These are phyloP conservation scores for Diaporthe caulivora DNA, from an alignment of 2,329 filamentous ascomycete genomes.

Conservation along the genomic window DNA sequence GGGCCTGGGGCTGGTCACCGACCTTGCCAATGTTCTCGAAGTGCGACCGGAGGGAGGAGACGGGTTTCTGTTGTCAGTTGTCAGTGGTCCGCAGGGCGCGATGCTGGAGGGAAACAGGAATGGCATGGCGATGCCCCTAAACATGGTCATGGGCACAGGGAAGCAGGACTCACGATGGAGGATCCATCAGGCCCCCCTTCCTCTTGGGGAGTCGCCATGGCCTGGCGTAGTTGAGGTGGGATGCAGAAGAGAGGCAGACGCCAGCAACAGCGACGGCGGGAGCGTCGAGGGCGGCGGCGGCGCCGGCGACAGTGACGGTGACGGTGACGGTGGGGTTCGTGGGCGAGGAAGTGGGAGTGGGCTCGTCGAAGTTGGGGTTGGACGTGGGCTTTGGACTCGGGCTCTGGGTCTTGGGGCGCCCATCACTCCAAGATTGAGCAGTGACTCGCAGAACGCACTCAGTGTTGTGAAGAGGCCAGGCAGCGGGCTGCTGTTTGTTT, in stretches of 20 bases:
- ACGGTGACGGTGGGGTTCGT: constrained; percentile 40
- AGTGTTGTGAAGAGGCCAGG: constrained; percentile 25
- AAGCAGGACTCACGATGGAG: constrained; percentile 72
- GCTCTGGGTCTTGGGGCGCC: constrained; percentile 36
- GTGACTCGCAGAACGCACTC: constrained; percentile 38
- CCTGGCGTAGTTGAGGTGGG: constrained; percentile 32
- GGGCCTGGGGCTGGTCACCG: constrained; percentile 50
- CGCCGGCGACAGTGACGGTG: constrained; percentile 40
- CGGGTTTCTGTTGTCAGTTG: constrained; percentile 71
- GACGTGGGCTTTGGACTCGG: constrained; percentile 17
- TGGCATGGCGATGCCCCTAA: background rate
- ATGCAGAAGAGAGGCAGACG: constrained; percentile 26
- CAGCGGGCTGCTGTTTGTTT: constrained; percentile 14
- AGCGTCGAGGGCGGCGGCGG: background rate
- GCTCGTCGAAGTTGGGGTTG: constrained; percentile 12
- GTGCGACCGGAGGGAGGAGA: constrained; percentile 83
- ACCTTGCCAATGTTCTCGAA: constrained; percentile 81
- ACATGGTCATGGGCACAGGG: background rate
- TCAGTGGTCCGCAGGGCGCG: constrained; percentile 44
- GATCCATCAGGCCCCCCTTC: constrained; percentile 75
- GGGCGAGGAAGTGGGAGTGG: constrained; percentile 42
- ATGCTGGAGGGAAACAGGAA: constrained; percentile 38
- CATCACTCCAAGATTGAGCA: constrained; percentile 39
- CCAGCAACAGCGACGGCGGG: constrained; percentile 1
- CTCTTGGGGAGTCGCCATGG: constrained; percentile 37